Evolutionary conservation across 2,329 filamentous ascomycete genomes (phyloP), one percentile per base, ranked within the genome.

Genomic region (Beauveria pseudobassiana): DNA sequence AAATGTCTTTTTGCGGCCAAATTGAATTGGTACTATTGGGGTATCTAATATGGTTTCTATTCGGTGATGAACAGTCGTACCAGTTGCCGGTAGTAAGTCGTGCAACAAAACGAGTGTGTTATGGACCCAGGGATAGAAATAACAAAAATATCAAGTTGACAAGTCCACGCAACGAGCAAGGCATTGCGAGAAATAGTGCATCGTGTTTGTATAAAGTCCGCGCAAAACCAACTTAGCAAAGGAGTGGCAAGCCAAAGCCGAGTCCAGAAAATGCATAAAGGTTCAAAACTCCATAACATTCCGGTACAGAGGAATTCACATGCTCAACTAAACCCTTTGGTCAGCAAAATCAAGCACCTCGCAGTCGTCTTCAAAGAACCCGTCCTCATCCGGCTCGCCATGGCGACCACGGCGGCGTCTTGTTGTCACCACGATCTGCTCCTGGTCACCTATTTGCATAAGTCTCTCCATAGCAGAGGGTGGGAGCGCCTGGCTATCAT

Each of bases 321-420:
- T 40, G n/a, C 22, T 20, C 55, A 53, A 63, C 80, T 72, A 87
- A 38, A 87, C 85, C 71, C 85, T 77, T 74, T 87, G 85, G 68
- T 86, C 85, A 26, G 91, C 90, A 82, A 95, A 96, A 76, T 96
- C 91, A 65, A 96, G 82, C 62, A 96, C 89, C 72, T 96, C 91
- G 67, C 90, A 95, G 71, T 96, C 92, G 71, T 96, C 91, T 75
- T 96, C 92, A 69, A 96, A 96, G 74, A 96, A 96, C 2, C 88
- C 89, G 61, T 88, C 86, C 62, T 90, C 88, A 50, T 87, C 86
- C 45, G 74, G 71, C 34, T 78, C 77, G 18, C 75, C 73, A 43
- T 75, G 72, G 58, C 82, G 78, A 56, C 78, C 80, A 45, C 79
- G 77, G 46, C 82, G 84, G 63, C 90, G 84, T 64, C 91, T 82